Conservation (phyloP, 331 rosid species). For the Pyrus hybrid region DNA sequence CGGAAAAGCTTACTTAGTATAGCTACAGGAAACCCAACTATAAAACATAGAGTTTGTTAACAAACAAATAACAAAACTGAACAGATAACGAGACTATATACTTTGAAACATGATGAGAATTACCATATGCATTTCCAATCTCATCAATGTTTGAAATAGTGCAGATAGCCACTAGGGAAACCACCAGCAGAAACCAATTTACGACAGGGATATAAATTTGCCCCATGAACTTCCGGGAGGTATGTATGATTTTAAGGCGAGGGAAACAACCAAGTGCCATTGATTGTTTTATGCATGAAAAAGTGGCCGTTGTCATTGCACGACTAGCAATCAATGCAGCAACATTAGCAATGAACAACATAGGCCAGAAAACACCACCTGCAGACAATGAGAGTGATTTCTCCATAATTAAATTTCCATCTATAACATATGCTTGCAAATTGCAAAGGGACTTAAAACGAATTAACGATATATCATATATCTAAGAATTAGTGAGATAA, state of each 20-base stretch:
- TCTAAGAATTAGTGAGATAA: not conserved
- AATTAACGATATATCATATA: no score
- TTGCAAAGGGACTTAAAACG: no score
- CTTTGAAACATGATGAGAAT: slow-evolving; percentile 8
- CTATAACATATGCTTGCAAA: no score
- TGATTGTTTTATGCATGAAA: slow-evolving; percentile 96
- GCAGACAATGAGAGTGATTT: slow-evolving; percentile 2
- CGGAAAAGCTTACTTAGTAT: not conserved
- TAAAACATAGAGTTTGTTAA: not conserved
- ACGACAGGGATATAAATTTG: slow-evolving; percentile 96
- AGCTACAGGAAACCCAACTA: not conserved
- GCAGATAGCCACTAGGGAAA: slow-evolving; percentile 68
- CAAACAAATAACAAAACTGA: not conserved
- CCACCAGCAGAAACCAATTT: slow-evolving; percentile 92
- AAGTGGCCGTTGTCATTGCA: slow-evolving; percentile 96
- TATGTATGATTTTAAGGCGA: slow-evolving; percentile 90
- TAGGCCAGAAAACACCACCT: slow-evolving; percentile 84
- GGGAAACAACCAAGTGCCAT: slow-evolving; percentile 99
- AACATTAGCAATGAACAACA: slow-evolving; percentile 62
- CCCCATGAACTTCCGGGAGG: slow-evolving; percentile 98
- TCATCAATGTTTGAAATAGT: slow-evolving; percentile 76
- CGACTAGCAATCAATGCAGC: slow-evolving; percentile 99
- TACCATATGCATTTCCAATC: slow-evolving; percentile 99
- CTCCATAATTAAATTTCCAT: not conserved
- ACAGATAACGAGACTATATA: not conserved